These are phyloP conservation scores for Kluyveromyces nonfermentans DNA, from an alignment of 805 yeast genomes.

Conservation along the genomic window DNA sequence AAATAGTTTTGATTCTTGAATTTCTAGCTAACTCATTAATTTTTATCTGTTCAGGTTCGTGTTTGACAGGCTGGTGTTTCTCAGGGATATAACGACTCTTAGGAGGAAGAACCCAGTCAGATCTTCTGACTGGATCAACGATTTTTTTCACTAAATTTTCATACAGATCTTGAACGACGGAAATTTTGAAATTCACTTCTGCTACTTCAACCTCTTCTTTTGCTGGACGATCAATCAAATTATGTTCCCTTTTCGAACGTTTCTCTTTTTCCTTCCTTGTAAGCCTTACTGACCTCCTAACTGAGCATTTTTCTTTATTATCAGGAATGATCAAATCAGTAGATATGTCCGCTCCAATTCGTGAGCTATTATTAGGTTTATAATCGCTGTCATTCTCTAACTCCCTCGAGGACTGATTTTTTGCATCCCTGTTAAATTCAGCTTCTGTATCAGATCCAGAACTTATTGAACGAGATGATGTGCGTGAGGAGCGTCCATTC, in stretches of 20 bases:
- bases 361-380: conserved; percentile 1
- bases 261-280: conserved; percentile 12
- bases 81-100: conserved; percentile 25
- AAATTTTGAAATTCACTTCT: neutral
- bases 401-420: neutral
- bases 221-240: conserved; percentile 2
- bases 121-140: conserved; percentile 25
- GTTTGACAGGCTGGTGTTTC: conserved; percentile 26
- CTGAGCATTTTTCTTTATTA: conserved; percentile 6
- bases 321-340: conserved; percentile 8
- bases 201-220: conserved; percentile 5
- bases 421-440: conserved; percentile 5
- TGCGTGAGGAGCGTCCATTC: conserved; percentile 5
- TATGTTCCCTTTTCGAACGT: conserved; percentile 5
- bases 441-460: conserved; percentile 7
- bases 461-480: conserved; percentile 4
- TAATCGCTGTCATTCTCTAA: conserved; percentile 1
- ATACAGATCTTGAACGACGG: conserved; percentile 19
- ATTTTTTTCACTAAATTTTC: conserved; percentile 26
- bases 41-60: conserved; percentile 23
- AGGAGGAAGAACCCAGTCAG: conserved; percentile 28
- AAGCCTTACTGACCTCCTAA: conserved; percentile 21
- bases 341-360: conserved; percentile 10
- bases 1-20: conserved; percentile 17
- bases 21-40: conserved; percentile 22